phyloP scores from a whole-genome alignment of 2,329 filamentous ascomycete species.

The Colletotrichum brevisporum region DNA sequence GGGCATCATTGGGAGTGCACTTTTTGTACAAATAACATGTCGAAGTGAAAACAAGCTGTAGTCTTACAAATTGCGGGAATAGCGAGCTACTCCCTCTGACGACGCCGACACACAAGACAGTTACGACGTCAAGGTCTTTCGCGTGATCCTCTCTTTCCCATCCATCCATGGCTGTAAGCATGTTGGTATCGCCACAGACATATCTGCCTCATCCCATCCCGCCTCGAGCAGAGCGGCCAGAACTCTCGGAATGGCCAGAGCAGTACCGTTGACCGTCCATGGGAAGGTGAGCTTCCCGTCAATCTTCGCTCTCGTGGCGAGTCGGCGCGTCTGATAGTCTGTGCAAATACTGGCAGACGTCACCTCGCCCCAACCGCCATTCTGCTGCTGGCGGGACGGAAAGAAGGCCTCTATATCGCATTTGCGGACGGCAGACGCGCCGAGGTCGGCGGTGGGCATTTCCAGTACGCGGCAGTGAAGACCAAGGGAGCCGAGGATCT shows the following conservation, averaged over 20 bases:
- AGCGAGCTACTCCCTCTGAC: not conserved
- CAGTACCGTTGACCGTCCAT: constrained; percentile 94
- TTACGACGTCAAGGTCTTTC: not conserved
- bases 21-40: not conserved
- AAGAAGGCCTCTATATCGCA: constrained; percentile 96
- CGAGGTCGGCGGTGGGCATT: constrained; percentile 91
- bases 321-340: constrained; percentile 90
- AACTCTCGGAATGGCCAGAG: constrained; percentile 90
- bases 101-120: not conserved
- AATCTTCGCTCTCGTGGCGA: constrained; percentile 80
- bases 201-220: constrained; percentile 82
- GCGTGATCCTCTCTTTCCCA: constrained; percentile 75
- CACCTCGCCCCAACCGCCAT: constrained; percentile 91
- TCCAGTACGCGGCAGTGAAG: constrained; percentile 91
- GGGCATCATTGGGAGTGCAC: no score
- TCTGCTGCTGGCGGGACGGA: constrained; percentile 77
- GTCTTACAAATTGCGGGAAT: constrained; percentile 11
- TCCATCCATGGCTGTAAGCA: constrained; percentile 89
- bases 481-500: constrained; percentile 82
- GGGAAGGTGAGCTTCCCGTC: constrained; percentile 77
- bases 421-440: constrained; percentile 89
- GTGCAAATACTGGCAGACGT: constrained; percentile 92
- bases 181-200: constrained; percentile 81
- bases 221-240: constrained; percentile 92
- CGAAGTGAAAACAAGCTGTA: not conserved